Conservation (phyloP, 2,329 filamentous ascomycete species). For the Rosellinia necatrix region DNA sequence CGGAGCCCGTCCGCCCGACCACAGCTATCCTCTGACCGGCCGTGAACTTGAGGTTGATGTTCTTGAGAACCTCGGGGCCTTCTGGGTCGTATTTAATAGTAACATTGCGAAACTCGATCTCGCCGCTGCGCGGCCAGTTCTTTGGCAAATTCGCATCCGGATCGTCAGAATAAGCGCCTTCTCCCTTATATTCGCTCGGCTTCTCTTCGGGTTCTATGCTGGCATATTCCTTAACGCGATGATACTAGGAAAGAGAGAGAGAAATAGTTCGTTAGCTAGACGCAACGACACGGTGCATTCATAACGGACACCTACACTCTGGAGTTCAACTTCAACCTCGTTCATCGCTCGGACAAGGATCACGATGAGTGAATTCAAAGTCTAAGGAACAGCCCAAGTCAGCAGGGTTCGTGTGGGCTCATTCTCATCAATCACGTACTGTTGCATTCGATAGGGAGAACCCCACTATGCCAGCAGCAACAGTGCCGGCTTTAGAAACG, state of each 20-base stretch:
- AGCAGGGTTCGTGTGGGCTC: neutral
- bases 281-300: neutral
- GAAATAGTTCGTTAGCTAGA: neutral
- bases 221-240: constrained; percentile 55
- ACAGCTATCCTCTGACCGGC: constrained; percentile 79
- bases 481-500: constrained; percentile 50
- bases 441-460: constrained; percentile 62
- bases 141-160: constrained; percentile 46
- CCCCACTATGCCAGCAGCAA: constrained; percentile 58
- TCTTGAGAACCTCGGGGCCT: constrained; percentile 53
- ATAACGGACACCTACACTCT: constrained; percentile 50
- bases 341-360: constrained; percentile 58
- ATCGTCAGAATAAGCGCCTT: constrained; percentile 48
- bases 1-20: constrained; percentile 79
- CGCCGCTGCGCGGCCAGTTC: constrained; percentile 52
- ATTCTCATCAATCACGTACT: constrained; percentile 31
- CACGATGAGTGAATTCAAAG: constrained; percentile 56
- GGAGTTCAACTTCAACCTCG: constrained; percentile 61
- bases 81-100: constrained; percentile 54
- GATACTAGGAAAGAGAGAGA: constrained; percentile 45
- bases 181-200: constrained; percentile 46
- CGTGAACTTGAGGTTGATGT: constrained; percentile 55
- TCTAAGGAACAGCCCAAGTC: constrained; percentile 28
- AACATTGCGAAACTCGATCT: constrained; percentile 56
- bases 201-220: constrained; percentile 52